A percentile compares a stretch with the other conserved stretches of the same genome.
phyloP scores from a whole-genome alignment of 495 filamentous ascomycete genomes.

The Annulohypoxylon maeteangense region DNA sequence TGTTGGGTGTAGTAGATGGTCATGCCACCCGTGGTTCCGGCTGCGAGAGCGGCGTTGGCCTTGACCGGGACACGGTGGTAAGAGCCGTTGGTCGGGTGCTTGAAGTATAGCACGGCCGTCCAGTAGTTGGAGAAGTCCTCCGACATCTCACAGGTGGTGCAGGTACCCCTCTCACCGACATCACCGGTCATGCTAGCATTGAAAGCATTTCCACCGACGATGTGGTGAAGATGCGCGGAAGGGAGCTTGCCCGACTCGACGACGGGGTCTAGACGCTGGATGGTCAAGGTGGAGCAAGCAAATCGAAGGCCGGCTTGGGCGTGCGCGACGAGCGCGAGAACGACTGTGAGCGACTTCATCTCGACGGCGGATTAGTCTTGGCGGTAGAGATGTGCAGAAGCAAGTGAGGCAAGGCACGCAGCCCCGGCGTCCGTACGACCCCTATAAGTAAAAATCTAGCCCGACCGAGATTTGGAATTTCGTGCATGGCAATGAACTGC shows the following conservation, averaged over 20 bases:
- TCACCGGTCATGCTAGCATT: slow-evolving; percentile 58
- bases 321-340: slow-evolving; percentile 52
- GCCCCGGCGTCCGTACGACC: slow-evolving; percentile 19
- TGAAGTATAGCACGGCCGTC: slow-evolving; percentile 63
- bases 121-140: slow-evolving; percentile 62
- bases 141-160: slow-evolving; percentile 58
- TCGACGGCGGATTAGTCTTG: slow-evolving; percentile 29
- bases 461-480: not conserved
- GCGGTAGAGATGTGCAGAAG: slow-evolving; percentile 34
- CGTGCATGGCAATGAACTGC: slow-evolving; percentile 18
- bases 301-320: slow-evolving; percentile 58
- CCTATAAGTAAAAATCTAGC: slow-evolving; percentile 41
- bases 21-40: slow-evolving; percentile 59
- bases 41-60: slow-evolving; percentile 55
- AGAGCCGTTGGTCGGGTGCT: slow-evolving; percentile 58
- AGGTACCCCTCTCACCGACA: slow-evolving; percentile 51
- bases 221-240: slow-evolving; percentile 59
- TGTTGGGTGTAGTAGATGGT: slow-evolving; percentile 62
- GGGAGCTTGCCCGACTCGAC: slow-evolving; percentile 54
- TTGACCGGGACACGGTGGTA: slow-evolving; percentile 58
- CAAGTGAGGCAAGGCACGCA: slow-evolving; percentile 17
- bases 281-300: slow-evolving; percentile 56
- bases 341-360: slow-evolving; percentile 59
- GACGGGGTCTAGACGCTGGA: slow-evolving; percentile 59
- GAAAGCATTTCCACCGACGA: slow-evolving; percentile 61